Evolutionary conservation across 495 filamentous ascomycete genomes (phyloP), one percentile per base, ranked within the genome.

Genomic region (Xylaria castorea): DNA sequence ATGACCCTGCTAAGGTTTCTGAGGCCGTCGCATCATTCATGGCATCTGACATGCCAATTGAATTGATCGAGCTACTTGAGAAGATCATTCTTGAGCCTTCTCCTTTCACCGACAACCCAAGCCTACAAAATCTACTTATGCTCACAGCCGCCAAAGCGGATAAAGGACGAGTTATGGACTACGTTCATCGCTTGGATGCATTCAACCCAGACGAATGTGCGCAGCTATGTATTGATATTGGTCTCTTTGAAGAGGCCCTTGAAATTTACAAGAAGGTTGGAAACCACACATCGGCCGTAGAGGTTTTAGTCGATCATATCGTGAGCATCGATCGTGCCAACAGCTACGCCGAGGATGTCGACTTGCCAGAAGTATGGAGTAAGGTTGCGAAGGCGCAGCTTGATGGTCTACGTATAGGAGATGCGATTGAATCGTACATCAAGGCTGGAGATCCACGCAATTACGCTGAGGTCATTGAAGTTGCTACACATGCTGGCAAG

Each of bases 31-130:
- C 95, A 75, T 92, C 94, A 46, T 98, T 99, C 86, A 87, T 99
- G 67, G 89, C 89, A 46, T 91, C 90, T 70, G 97, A 99, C 77
- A 86, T 99, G 71, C 97, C 97, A 8, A 91, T 90, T 38, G 97
- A 99, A 84, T 86, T 99, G 48, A 98, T 99, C 72, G 97, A 99
- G 81, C 89, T 99, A 53, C 89, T 99, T 16, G 97, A 99, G 85
- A 99, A 99, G 91, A 99, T 99, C 72, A 96, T 99, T 63, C 87
- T 99, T 27, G 97, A 99, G 83, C 97, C 97, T 22, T 97, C 95
- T 12, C 91, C 93, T 32, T 98, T 99, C 87, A 97, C 93, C 75
- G 97, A 99, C 84, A 98, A 98, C 82, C 88, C 91, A 75, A 98
- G 92, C 80, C 87, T 99, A 74, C 97, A 99, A 81, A 99, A 98